These are phyloP conservation scores for Helenozyma baotianmanensis DNA, from an alignment of 805 yeast genomes.

Conservation along the genomic window DNA sequence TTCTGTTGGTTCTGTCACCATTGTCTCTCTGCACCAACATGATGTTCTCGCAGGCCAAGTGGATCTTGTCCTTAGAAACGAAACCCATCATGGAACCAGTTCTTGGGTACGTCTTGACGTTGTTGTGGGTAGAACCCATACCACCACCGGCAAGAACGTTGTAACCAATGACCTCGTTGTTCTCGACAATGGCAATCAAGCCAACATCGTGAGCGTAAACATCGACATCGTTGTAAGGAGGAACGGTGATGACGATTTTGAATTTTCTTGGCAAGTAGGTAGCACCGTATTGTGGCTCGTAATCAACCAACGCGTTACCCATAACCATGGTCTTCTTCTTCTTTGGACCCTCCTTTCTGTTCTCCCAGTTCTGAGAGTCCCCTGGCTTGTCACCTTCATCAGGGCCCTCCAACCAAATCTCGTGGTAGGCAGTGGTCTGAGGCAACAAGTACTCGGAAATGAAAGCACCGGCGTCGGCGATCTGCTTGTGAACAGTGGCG, in stretches of 20 bases:
- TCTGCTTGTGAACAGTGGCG: conserved; percentile 74
- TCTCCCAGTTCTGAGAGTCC: conserved; percentile 61
- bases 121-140: conserved; percentile 98
- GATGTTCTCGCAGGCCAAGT: conserved; percentile 80
- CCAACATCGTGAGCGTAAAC: conserved; percentile 96
- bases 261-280: conserved; percentile 92
- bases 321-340: conserved; percentile 81
- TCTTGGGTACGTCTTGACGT: conserved; percentile 94
- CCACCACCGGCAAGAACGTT: conserved; percentile 96
- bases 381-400: conserved; percentile 67
- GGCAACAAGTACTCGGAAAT: conserved; percentile 86
- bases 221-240: conserved; percentile 95
- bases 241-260: conserved; percentile 90
- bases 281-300: conserved; percentile 85
- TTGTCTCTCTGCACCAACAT: conserved; percentile 91
- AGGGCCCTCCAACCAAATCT: conserved; percentile 89
- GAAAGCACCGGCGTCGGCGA: conserved; percentile 54
- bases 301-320: conserved; percentile 75
- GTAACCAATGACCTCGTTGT: conserved; percentile 66
- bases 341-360: conserved; percentile 69
- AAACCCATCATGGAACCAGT: conserved; percentile 86
- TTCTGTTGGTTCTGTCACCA: conserved; percentile 95
- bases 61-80: conserved; percentile 61
- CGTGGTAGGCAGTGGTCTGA: conserved; percentile 91
- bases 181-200: conserved; percentile 76